These are phyloP conservation scores for Aegilops sharonensis DNA, from an alignment of 176 grass and related monocot genomes.

Conservation along the genomic window DNA sequence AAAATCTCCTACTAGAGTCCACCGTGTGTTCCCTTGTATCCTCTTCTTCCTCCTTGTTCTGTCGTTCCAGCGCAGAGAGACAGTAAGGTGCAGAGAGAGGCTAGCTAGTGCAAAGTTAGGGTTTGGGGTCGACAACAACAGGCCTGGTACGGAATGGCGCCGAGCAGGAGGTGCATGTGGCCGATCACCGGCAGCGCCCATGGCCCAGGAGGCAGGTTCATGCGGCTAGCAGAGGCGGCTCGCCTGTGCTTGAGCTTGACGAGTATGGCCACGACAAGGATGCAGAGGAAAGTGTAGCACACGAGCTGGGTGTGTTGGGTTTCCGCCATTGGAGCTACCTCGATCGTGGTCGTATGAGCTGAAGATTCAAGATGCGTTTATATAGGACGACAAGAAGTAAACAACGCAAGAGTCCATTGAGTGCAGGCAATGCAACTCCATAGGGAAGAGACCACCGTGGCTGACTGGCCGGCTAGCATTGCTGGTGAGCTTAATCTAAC, in stretches of 20 bases:
- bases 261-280: neutral
- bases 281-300: constrained; percentile 1
- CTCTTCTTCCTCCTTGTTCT: too few species aligned
- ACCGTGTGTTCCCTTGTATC: too few species aligned
- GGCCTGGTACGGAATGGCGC: constrained; percentile 46
- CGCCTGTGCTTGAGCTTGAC: neutral
- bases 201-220: constrained; percentile 30
- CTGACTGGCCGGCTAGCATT: neutral
- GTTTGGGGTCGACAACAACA: too few species aligned
- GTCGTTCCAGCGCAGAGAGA: too few species aligned
- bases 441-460: neutral
- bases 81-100: too few species aligned
- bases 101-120: too few species aligned
- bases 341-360: neutral
- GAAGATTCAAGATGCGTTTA: neutral
- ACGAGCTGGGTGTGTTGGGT: neutral
- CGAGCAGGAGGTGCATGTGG: constrained; percentile 41
- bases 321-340: constrained; percentile 5
- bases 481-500: too few species aligned
- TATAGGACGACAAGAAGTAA: neutral
- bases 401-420: neutral
- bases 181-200: constrained; percentile 36
- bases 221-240: too few species aligned
- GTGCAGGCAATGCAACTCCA: neutral
- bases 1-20: too few species aligned